Evolutionary conservation across 768 basidiomycete species (phyloP), one percentile per base, ranked within the genome.

Genomic region (Lactarius hengduanensis): DNA sequence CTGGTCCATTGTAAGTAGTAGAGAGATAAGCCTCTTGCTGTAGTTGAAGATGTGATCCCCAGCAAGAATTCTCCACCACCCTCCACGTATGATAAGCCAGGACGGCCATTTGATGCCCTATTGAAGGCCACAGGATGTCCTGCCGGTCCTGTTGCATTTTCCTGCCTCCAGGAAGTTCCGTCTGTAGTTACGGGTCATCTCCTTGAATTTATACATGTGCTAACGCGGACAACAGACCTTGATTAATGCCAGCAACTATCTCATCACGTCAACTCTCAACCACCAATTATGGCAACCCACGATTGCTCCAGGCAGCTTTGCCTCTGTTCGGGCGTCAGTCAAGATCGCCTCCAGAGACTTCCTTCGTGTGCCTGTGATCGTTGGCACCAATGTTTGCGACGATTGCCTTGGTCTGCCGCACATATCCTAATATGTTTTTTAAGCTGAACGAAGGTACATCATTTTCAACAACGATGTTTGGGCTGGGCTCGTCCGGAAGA

Each of bases 281-380:
- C n/a, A 63, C 0, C 84, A 86, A 62, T 73, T 86, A 9, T 86
- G 85, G 85, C 77, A 86, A 68, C 84, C 84, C 0, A 71, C 82
- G 0, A 77, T 85, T 20, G 84, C 82, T 3, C 62, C 74, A 0
- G 83, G 82, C 4, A 85, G 83, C 70, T 76, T 85, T 43, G 73
- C 80, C 40, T 74, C 81, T 0, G 78, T 77, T 61, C 72, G 79
- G 43, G 80, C 83, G 4, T 85, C 84, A 0, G 61, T 71, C 6
- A 77, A 76, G 50, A 80, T 86, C 26, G 71, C 74, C 4, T 71
- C 76, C 1, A 82, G 82, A 7, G 74, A 82, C n/a, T 85, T 84
- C 67, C 70, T 81, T 18, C 83, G 80, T 57, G 73, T 86, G 8
- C 84, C 84, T 18, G 81, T 79, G 69, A 69, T 86, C 0, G 80